phyloP scores from a whole-genome alignment of 2,329 filamentous ascomycete genomes.

The Cryphonectria parasitica region DNA sequence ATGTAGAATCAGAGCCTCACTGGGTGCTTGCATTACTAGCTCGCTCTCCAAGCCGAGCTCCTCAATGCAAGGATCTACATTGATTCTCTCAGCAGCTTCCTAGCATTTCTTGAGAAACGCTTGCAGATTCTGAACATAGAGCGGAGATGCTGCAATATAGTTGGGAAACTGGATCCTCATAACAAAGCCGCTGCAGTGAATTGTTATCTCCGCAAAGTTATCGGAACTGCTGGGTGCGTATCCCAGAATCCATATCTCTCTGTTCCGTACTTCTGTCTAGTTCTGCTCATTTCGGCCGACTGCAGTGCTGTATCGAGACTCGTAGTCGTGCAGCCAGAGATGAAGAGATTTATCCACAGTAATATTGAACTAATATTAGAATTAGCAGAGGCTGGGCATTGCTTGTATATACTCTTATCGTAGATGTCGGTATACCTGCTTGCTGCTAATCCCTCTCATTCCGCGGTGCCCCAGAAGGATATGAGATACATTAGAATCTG shows the following conservation, averaged over 20 bases:
- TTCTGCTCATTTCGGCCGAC: not conserved
- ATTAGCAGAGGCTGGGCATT: not conserved
- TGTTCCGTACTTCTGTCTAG: not conserved
- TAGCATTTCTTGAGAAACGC: not conserved
- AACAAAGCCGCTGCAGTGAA: not conserved
- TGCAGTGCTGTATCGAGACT: not conserved
- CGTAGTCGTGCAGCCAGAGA: not conserved
- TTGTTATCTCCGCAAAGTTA: not conserved
- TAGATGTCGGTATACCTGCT: not conserved
- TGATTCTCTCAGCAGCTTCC: not conserved
- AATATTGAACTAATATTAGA: not conserved
- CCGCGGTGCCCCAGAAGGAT: not conserved
- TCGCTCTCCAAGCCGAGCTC: not conserved
- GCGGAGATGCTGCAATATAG: not conserved
- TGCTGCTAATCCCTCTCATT: not conserved
- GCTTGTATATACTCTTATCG: not conserved
- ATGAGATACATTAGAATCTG: not conserved
- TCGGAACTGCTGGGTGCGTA: not conserved
- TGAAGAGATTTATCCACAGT: not conserved
- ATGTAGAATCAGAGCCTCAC: not conserved
- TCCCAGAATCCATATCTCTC: not conserved
- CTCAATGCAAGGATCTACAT: too few species aligned
- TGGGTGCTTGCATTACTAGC: not conserved
- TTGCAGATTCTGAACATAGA: not conserved
- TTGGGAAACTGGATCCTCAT: not conserved